Conservation (phyloP, 23 red algal species). For the Gracilariopsis chorda region DNA sequence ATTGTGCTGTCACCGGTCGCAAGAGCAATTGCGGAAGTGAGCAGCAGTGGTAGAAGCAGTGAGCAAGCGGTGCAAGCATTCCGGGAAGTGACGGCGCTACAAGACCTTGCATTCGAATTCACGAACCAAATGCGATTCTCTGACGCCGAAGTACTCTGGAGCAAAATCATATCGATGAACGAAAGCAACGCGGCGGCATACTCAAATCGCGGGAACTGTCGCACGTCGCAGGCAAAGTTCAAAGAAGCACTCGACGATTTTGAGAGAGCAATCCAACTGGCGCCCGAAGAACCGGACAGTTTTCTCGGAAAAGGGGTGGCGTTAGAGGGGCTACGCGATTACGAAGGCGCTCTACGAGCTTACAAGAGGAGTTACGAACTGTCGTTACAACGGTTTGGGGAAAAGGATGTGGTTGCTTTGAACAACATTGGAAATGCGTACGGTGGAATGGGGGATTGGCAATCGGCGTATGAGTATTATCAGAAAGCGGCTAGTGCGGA, state of each 20-base stretch:
- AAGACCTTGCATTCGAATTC: slow-evolving; percentile 67
- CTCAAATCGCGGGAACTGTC: slow-evolving; percentile 78
- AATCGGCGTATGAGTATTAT: slow-evolving; percentile 18
- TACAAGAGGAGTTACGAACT: slow-evolving; percentile 37
- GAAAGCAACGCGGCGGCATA: slow-evolving; percentile 75
- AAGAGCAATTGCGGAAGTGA: too few species aligned
- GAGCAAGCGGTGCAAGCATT: slow-evolving; percentile 57
- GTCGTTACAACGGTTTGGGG: slow-evolving; percentile 4
- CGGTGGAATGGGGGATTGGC: slow-evolving; percentile 37
- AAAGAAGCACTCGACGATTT: slow-evolving; percentile 73
- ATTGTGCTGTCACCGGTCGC: too few species aligned
- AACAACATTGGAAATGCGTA: slow-evolving; percentile 81
- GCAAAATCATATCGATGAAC: slow-evolving; percentile 60
- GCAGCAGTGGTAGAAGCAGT: too few species aligned
- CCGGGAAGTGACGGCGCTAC: slow-evolving; percentile 60
- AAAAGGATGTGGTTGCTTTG: slow-evolving; percentile 40
- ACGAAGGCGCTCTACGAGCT: background rate
- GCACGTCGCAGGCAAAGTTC: slow-evolving; percentile 69
- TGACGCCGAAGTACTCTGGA: slow-evolving; percentile 65
- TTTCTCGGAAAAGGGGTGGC: slow-evolving; percentile 73
- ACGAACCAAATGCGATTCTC: slow-evolving; percentile 56
- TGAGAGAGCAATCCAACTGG: slow-evolving; percentile 55
- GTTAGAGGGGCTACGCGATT: slow-evolving; percentile 56
- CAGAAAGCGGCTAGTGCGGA: slow-evolving; percentile 29
- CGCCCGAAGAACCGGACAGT: slow-evolving; percentile 74